A percentile compares a stretch with the other conserved stretches of the same genome.
Conservation (phyloP, 2,329 filamentous ascomycete species). For the Bipolaris oryzae region DNA sequence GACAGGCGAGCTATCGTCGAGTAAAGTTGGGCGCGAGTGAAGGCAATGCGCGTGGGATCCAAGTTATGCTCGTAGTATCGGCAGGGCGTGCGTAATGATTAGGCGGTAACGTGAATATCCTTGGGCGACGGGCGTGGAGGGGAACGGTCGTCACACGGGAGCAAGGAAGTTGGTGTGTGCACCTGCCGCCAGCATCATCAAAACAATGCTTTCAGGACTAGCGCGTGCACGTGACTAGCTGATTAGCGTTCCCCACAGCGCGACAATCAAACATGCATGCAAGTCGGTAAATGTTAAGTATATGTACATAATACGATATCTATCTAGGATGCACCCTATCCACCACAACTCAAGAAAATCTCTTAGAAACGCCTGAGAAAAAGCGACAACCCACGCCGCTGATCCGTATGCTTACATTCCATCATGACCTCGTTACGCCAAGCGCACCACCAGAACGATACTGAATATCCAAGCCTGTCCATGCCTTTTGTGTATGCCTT, state of each 20-base stretch:
- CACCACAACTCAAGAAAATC: constrained; percentile 3
- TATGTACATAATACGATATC: neutral
- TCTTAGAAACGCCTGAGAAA: constrained; percentile 30
- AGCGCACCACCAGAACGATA: constrained; percentile 15
- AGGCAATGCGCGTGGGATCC: constrained; percentile 9
- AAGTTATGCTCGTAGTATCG: constrained; percentile 3
- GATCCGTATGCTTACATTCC: constrained; percentile 33
- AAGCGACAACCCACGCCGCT: constrained; percentile 33
- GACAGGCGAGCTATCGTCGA: constrained; percentile 13
- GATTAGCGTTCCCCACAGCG: constrained; percentile 2
- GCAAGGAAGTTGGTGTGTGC: constrained; percentile 34
- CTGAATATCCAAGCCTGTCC: constrained; percentile 20
- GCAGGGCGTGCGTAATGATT: constrained; percentile 35
- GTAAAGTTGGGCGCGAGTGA: constrained; percentile 10
- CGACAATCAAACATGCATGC: neutral
- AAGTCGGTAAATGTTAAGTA: neutral
- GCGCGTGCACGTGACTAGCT: constrained; percentile 9
- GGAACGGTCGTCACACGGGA: constrained; percentile 33
- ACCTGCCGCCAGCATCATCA: constrained; percentile 20
- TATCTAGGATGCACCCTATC: neutral
- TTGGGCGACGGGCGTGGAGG: constrained; percentile 29
- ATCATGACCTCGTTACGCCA: constrained; percentile 25
- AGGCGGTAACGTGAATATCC: constrained; percentile 43
- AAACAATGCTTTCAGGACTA: constrained; percentile 21
- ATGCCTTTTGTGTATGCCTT: constrained; percentile 23